Evolutionary conservation across 495 filamentous ascomycete species (phyloP), one percentile per base, ranked within the genome.

Genomic region (Cercophora newfieldiana): DNA sequence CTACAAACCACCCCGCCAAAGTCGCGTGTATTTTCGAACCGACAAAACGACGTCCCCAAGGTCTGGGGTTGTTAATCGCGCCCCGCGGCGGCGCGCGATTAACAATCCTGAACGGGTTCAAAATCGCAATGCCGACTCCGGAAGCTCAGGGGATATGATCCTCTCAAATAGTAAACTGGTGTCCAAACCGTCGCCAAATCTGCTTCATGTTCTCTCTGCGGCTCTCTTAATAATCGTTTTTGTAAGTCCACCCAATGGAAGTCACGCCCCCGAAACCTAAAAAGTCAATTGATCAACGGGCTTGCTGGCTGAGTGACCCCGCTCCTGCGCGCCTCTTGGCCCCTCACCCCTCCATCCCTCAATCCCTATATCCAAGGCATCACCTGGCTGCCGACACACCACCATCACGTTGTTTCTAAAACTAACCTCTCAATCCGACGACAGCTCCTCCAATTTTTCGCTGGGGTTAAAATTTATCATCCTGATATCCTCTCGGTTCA

Each of bases 201-300:
- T 71, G 44, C 53, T 82, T 19, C 81, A 80, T 53, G 33, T 79
- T 53, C 77, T 72, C 59, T 81, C 81, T 5, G 66, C 79, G 50
- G 74, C 75, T 30, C 72, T 83, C 59, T 65, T 85, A 51, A 71
- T 79, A 37, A 61, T 82, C 29, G 74, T 81, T 56, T 70, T 84
- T 65, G 82, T 85, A 73, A 80, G 83, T 82, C 67, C 50, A 28
- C 37, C 10, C 37, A 5, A 16, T 4, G 37, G 37, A 44, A 44
- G 37, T 44, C 37, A 44, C 37, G 19, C 28, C 48, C 48, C 19
- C 19, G 22, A 24, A 47, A 8, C 54, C 21, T 10, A 28, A 33
- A 60, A 19, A 48, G 57, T 50, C 48, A 62, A 61, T 66, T 59
- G 37, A 71, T 14, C 73, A 74, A 66, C 67, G 66, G 44, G 50